Conservation (phyloP, 495 filamentous ascomycete genomes). For the Margaritispora aquatica region DNA sequence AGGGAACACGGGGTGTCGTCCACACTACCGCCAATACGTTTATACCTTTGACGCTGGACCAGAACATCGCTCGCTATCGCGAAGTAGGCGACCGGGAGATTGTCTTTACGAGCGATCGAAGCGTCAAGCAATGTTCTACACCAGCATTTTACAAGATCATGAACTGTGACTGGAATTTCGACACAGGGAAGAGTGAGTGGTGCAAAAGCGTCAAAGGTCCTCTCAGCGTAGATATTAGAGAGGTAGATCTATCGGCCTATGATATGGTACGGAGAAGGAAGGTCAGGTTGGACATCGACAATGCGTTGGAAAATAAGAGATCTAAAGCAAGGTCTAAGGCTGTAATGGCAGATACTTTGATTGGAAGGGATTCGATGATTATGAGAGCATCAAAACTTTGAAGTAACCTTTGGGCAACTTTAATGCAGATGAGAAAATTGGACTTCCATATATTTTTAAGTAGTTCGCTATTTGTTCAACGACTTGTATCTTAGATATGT, state of each 20-base stretch:
- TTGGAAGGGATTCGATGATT: neutral
- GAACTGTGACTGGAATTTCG: neutral
- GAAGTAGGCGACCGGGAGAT: neutral
- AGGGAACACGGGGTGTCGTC: conserved; percentile 9
- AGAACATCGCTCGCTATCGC: neutral
- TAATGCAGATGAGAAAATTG: no score
- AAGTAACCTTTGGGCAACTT: no score
- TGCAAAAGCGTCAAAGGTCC: neutral
- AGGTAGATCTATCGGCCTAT: neutral
- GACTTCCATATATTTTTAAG: no score
- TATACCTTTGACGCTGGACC: conserved; percentile 4
- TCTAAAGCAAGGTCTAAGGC: neutral
- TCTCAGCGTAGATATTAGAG: neutral
- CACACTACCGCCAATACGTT: conserved; percentile 2
- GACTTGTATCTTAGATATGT: no score
- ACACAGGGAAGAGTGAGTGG: neutral
- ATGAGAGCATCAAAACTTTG: neutral
- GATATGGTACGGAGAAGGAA: neutral
- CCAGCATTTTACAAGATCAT: neutral
- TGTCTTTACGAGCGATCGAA: neutral
- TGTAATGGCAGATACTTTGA: no score
- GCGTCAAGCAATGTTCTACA: neutral
- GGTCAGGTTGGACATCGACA: neutral
- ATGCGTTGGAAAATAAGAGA: neutral
- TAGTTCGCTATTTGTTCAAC: no score